Evolutionary conservation across 306 rosid genomes (phyloP).

Genomic region (Gleditsia sinensis): DNA sequence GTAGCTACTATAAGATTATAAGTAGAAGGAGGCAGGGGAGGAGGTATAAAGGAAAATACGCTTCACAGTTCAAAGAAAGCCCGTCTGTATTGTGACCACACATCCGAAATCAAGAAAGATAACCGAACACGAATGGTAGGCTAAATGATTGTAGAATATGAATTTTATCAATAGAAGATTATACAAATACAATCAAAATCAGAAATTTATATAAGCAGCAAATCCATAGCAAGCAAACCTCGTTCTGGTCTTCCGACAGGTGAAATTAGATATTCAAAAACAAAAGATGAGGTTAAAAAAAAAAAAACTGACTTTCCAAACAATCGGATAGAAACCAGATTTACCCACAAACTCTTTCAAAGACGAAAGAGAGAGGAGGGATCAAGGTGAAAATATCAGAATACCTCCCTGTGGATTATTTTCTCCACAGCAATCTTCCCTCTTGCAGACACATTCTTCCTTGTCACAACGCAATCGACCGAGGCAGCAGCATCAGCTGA

Average conservation of each 20-base stretch:
- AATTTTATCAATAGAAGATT: background rate
- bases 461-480: constrained; percentile 75
- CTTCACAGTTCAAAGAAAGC: background rate
- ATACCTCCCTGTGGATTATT: constrained; percentile 64
- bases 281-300: background rate
- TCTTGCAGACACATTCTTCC: constrained; percentile 63
- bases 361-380: background rate
- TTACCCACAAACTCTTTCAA: background rate
- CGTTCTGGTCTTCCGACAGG: background rate
- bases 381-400: background rate
- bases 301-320: background rate
- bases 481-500: constrained; percentile 77
- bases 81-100: background rate
- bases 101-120: constrained; percentile 7
- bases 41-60: background rate
- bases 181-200: background rate
- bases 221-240: background rate
- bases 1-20: background rate
- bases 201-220: constrained; percentile 9
- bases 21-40: background rate
- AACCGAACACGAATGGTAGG: background rate
- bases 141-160: constrained; percentile 18
- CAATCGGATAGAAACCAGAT: background rate
- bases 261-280: background rate
- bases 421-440: constrained; percentile 76